These are phyloP conservation scores for Acorus gramineus DNA, from an alignment of 106 monocot species.

Conservation along the genomic window DNA sequence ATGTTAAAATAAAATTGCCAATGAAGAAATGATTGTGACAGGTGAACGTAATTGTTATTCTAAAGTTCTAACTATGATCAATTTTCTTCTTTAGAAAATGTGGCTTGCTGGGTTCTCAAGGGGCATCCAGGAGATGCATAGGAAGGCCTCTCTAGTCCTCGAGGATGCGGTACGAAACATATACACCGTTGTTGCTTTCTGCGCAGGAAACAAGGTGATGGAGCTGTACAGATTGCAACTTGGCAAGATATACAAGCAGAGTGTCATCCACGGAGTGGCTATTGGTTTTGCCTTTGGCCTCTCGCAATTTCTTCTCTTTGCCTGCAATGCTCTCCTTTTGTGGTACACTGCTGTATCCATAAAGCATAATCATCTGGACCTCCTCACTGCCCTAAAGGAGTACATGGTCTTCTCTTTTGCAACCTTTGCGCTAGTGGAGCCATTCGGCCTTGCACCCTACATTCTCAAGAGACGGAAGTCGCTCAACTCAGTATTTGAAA, in stretches of 20 bases:
- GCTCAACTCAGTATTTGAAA: constrained; percentile 86
- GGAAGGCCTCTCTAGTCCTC: constrained; percentile 93
- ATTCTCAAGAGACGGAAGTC: constrained; percentile 82
- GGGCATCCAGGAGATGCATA: constrained; percentile 99
- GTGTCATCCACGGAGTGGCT: constrained; percentile 68
- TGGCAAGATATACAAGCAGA: constrained; percentile 55
- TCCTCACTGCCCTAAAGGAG: constrained; percentile 64
- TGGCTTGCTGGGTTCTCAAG: constrained; percentile 97
- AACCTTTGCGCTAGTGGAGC: constrained; percentile 95
- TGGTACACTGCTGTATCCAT: constrained; percentile 84
- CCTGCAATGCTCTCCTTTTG: constrained; percentile 87
- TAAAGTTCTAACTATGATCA: background rate
- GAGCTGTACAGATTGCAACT: constrained; percentile 78
- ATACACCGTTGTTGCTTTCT: constrained; percentile 93
- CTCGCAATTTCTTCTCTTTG: constrained; percentile 93
- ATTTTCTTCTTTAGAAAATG: constrained; percentile 56
- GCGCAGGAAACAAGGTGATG: constrained; percentile 98
- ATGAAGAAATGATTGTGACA: no score
- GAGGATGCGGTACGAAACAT: constrained; percentile 99
- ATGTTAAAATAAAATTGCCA: no score
- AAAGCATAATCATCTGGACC: constrained; percentile 27
- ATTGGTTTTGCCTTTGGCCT: constrained; percentile 96
- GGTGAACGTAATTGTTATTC: no score
- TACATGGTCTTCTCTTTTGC: constrained; percentile 97
- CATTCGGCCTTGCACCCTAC: constrained; percentile 95